Evolutionary conservation across 306 rosid genomes (phyloP), one percentile per base, ranked within the genome.

Genomic region (Medicago arabica): DNA sequence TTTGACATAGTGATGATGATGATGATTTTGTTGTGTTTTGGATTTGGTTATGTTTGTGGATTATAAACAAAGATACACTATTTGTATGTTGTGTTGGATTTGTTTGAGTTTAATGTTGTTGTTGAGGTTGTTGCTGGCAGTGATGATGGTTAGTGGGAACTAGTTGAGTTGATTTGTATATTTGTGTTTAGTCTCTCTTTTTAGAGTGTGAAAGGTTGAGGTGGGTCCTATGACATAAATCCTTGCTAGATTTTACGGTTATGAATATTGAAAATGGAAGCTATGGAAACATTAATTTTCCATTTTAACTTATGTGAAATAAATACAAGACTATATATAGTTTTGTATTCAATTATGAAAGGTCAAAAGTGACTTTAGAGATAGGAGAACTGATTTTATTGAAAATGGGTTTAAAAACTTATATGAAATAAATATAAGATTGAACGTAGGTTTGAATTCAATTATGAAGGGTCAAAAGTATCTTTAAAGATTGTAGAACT

Each of bases 1-100:
- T 89, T 92, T 19, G 98, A 96, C 95, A 92, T 75, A 21, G 4
- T 62, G 21, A 53, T 71, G 65, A 7, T 18, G n/a, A 43, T 16
- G 19, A 3, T 41, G 36, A 0, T 43, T 14, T 10, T 62, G 68
- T 18, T 43, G 2, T 23, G 38, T 36, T 50, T 50, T 50, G 28
- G n/a, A 19, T 73, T 18, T 51, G 14, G 43, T 12, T 71, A 7
- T 70, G 34, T 49, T 46, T 31, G 46, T 28, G 73, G 18, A 2
- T 18, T 53, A 6, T 53, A 4, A 39, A 53, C 38, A 66, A 3
- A 43, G 5, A 39, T 11, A 41, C 4, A 13, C 10, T 67, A 17
- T 65, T 36, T 28, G 16, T 38, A 9, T 36, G 40, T 16, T 36
- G 21, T n/a, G 60, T 21, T 57, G 63, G 36, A 4, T 58, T 25